A percentile compares a stretch with the other conserved stretches of the same genome.
These are phyloP conservation scores for Fusarium chaquense DNA, from an alignment of 2,329 filamentous ascomycete species.

Conservation along the genomic window DNA sequence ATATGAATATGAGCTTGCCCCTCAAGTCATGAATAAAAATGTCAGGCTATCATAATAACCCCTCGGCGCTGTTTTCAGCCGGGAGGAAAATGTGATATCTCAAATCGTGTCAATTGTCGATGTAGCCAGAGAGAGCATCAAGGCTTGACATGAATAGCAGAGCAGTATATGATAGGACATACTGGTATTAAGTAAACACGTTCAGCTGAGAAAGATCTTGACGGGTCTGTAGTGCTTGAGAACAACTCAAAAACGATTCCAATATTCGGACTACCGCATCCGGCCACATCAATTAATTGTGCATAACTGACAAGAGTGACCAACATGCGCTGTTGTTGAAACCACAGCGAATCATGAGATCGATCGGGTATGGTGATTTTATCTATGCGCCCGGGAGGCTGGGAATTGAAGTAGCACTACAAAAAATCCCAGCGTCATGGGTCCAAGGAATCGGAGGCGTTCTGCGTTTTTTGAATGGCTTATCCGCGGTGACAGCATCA, in stretches of 20 bases:
- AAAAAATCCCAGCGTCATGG: constrained; percentile 38
- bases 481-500: constrained; percentile 29
- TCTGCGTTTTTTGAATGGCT: constrained; percentile 16
- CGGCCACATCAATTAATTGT: constrained; percentile 16
- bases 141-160: neutral
- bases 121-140: neutral
- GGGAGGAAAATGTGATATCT: neutral
- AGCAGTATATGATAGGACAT: neutral
- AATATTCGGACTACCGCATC: constrained; percentile 25
- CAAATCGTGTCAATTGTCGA: neutral
- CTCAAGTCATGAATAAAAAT: neutral
- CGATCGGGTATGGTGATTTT: constrained; percentile 19
- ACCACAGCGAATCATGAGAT: constrained; percentile 34
- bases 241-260: neutral
- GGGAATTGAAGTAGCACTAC: constrained; percentile 38
- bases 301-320: constrained; percentile 13
- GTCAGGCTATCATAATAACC: neutral
- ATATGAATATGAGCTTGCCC: neutral
- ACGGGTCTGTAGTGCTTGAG: neutral
- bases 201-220: neutral
- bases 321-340: constrained; percentile 15
- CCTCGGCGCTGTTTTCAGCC: neutral
- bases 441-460: constrained; percentile 13
- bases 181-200: neutral
- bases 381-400: constrained; percentile 32